Conservation (phyloP, 2,329 filamentous ascomycete genomes). For the Botrytis medusae region DNA sequence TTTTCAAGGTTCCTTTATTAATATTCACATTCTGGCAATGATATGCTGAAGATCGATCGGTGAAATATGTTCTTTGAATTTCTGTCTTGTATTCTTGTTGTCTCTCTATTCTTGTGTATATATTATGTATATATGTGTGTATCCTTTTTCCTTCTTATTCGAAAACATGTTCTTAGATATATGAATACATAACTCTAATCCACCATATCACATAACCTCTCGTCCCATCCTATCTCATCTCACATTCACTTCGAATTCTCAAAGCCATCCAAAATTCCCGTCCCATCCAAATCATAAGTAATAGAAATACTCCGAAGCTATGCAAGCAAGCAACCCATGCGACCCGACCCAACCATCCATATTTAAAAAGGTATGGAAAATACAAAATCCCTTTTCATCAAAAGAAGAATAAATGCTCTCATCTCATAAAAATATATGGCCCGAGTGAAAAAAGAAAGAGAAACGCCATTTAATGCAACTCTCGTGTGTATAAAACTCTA, state of each 20-base stretch:
- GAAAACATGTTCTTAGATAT: neutral
- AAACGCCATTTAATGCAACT: conserved; percentile 2
- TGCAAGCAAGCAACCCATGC: neutral
- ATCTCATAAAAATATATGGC: neutral
- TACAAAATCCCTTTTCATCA: neutral
- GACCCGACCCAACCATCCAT: neutral
- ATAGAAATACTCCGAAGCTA: neutral
- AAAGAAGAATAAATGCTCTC: neutral
- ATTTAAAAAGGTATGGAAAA: neutral
- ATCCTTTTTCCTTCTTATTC: neutral
- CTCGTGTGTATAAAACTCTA: neutral
- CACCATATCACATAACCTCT: neutral
- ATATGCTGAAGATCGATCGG: too few relatives aligned
- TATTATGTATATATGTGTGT: neutral
- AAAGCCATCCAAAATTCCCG: neutral
- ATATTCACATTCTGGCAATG: neutral
- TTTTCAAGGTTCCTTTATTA: neutral
- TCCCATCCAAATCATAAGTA: neutral
- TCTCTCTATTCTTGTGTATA: neutral
- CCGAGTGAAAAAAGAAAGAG: too few relatives aligned
- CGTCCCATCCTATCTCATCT: neutral
- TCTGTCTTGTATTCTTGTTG: neutral
- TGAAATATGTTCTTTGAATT: neutral
- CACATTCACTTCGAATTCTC: neutral
- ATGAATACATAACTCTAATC: neutral